Evolutionary conservation across 2,329 filamentous ascomycete genomes (phyloP), one percentile per base, ranked within the genome.

Genomic region (Mycosphaerelloides madeirae): DNA sequence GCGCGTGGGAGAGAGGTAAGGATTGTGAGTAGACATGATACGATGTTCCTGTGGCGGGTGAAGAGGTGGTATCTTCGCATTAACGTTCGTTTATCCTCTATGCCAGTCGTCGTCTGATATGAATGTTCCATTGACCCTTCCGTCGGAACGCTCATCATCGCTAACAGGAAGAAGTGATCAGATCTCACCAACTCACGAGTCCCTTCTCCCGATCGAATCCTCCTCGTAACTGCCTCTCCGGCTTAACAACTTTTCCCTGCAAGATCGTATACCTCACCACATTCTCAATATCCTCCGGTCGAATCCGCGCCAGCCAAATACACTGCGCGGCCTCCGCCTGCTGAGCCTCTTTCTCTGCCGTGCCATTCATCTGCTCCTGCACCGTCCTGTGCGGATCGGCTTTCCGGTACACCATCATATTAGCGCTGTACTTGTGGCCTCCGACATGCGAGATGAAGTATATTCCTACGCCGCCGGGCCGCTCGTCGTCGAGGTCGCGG

Each of bases 361-460:
- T 41, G 20, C 39, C 41, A 3, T 54, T 38, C 36, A 52, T 55
- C 43, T 57, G 55, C 42, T 56, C 44, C 40, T 48, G 44, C 33
- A 55, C 50, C 64, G 45, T 56, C 33, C 53, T 48, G 29, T 50
- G 35, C 6, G 47, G 43, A 28, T 63, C 67, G 6, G 75, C 73
- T 14, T 78, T 76, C 8, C 93, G 79, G 66, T 98, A 97, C 1
- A 98, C 75, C 73, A 98, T 86, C 57, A 97, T 81, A 60, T 98
- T 98, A 20, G 93, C 93, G 36, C 84, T 83, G 69, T 95, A 97
- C 71, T 96, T 96, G 73, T 98, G 93, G 0, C 93, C 93, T 20
- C 93, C 93, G 2, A 96, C 89, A 62, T 98, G 93, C 55, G 83
- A 91, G 62, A 97, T 94, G 64, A 96, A 97, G 70, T 95, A 95